phyloP scores from a whole-genome alignment of 257 asterid species.

The Nemophila menziesii region DNA sequence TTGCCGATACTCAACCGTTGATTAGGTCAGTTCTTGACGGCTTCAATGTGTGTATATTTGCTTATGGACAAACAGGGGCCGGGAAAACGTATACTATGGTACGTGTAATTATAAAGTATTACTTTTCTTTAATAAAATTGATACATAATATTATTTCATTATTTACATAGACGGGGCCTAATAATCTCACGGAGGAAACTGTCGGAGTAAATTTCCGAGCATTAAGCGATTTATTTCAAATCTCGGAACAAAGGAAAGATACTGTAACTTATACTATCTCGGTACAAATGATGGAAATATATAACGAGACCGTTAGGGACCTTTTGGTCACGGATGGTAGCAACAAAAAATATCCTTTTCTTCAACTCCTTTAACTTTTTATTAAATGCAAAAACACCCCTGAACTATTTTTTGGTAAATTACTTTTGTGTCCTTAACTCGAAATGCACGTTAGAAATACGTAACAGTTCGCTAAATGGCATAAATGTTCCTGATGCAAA shows the following conservation, averaged over 20 bases:
- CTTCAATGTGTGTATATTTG: slow-evolving; percentile 81
- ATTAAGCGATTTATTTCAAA: slow-evolving; percentile 54
- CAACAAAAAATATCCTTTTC: slow-evolving; percentile 52
- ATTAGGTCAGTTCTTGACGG: slow-evolving; percentile 91
- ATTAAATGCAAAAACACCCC: no score
- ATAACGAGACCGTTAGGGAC: slow-evolving; percentile 86
- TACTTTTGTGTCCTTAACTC: slow-evolving; percentile 31
- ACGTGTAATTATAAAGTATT: slow-evolving; percentile 11
- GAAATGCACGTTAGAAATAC: slow-evolving; percentile 51
- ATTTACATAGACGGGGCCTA: slow-evolving; percentile 59
- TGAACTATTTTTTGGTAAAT: no score
- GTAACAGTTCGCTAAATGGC: slow-evolving; percentile 49
- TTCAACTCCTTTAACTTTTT: slow-evolving; percentile 3
- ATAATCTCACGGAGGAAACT: slow-evolving; percentile 44
- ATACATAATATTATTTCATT: no score
- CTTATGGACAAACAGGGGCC: slow-evolving; percentile 93
- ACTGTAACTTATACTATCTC: slow-evolving; percentile 51
- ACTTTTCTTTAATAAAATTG: neutral
- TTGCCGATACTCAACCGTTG: slow-evolving; percentile 74
- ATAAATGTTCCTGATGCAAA: slow-evolving; percentile 58
- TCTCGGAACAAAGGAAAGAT: slow-evolving; percentile 71
- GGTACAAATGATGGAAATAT: slow-evolving; percentile 88
- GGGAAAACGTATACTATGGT: slow-evolving; percentile 92
- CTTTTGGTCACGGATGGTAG: slow-evolving; percentile 60
- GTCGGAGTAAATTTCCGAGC: slow-evolving; percentile 80